Evolutionary conservation across 2,329 filamentous ascomycete species (phyloP), one percentile per base, ranked within the genome.

Genomic region (Didymella arachidicola): DNA sequence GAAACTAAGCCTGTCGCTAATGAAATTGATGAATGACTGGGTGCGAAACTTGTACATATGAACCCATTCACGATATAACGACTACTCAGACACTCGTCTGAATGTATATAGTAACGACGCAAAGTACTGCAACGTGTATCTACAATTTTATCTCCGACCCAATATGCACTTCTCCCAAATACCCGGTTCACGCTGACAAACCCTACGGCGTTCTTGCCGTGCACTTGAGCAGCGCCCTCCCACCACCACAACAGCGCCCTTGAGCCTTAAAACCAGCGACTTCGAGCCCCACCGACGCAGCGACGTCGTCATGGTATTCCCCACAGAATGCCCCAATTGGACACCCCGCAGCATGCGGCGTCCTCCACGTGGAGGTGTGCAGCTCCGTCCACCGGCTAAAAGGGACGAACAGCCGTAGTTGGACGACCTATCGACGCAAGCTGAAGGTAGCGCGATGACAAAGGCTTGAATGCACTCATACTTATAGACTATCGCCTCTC

Each of bases 1-100:
- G 79, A 5, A 75, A 77, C 59, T 79, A 75, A 41, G 27, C 19
- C 3, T 10, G 7, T 26, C 45, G 19, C 19, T 22, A 7, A 3
- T 34, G n/a, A 18, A 3, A 41, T 2, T 26, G 36, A 32, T 14
- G 29, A 4, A 36, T 19, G 27, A 45, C 22, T 29, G 14, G 16
- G 27, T 4, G 12, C n/a, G 26, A 32, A 16, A 14, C 6, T 38
- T 36, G 18, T 36, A 43, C 45, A 36, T 38, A 51, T 34, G 42
- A 7, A 10, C 25, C 25, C 22, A 34, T 14, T 22, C 22, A 49
- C n/a, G 39, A 56, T n/a, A 39, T 32, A 12, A 44, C 8, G 46
- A 39, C 16, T 26, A 25, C n/a, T 14, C 36, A 14, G 42, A 25
- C 42, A 43, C 30, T 1, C 38, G 39, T 56, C 29, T 44, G 1